These are phyloP conservation scores for Gypsophila paniculata DNA, from an alignment of 179 eudicot genomes.

Conservation along the genomic window DNA sequence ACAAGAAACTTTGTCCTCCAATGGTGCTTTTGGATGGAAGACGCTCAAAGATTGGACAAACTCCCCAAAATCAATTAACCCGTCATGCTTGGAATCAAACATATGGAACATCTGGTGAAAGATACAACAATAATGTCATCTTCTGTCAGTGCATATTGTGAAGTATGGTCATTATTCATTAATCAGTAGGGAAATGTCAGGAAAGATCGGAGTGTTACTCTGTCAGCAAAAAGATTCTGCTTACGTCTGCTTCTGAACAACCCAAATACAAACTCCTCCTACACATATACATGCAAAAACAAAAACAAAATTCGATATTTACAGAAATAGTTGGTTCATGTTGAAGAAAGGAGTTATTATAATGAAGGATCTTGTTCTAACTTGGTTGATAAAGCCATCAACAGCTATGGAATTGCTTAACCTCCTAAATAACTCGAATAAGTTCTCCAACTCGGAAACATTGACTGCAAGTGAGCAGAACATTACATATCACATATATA, in stretches of 20 bases:
- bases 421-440: background rate
- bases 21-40: slow-evolving; percentile 64
- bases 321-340: background rate
- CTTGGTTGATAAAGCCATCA: slow-evolving; percentile 38
- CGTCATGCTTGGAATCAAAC: slow-evolving; percentile 66
- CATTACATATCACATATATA: too few species aligned
- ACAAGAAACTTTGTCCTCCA: slow-evolving; percentile 54
- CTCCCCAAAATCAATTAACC: slow-evolving; percentile 71
- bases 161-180: background rate
- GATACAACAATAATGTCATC: slow-evolving; percentile 7
- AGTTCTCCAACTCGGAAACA: slow-evolving; percentile 4
- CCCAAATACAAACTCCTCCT: slow-evolving; percentile 54
- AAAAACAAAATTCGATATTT: background rate
- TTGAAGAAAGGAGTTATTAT: background rate
- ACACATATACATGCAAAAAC: background rate
- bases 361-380: background rate
- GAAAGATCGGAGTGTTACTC: slow-evolving; percentile 32
- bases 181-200: background rate
- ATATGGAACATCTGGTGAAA: slow-evolving; percentile 51
- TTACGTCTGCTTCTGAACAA: slow-evolving; percentile 35
- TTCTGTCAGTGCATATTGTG: background rate
- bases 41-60: slow-evolving; percentile 63
- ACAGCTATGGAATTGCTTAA: slow-evolving; percentile 10
- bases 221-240: slow-evolving; percentile 46
- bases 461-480: slow-evolving; percentile 2